Conservation (phyloP, 2,329 filamentous ascomycete genomes). For the Aureobasidium sp. region DNA sequence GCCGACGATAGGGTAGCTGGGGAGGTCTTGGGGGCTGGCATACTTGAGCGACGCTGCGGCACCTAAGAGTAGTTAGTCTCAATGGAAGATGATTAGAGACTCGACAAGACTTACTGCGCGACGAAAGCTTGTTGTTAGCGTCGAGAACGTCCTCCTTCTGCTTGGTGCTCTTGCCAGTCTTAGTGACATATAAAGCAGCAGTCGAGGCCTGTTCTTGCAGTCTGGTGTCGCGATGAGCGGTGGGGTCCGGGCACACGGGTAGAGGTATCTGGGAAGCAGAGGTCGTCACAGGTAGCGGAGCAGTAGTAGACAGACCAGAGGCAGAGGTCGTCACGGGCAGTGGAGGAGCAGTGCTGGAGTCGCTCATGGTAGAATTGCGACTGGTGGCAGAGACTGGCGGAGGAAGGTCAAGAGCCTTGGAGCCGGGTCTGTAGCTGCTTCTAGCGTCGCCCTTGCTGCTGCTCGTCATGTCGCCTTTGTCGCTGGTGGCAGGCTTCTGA, state of each 20-base stretch:
- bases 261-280: neutral
- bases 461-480: neutral
- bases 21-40: slow-evolving; percentile 64
- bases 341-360: neutral
- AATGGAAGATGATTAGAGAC: neutral
- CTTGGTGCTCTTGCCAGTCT: slow-evolving; percentile 28
- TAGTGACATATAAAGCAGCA: slow-evolving; percentile 52
- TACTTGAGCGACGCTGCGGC: slow-evolving; percentile 60
- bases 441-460: neutral
- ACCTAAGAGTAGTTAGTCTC: slow-evolving; percentile 35
- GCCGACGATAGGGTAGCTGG: slow-evolving; percentile 64
- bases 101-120: slow-evolving; percentile 45
- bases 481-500: neutral
- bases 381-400: neutral
- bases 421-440: neutral
- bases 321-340: neutral
- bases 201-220: slow-evolving; percentile 50
- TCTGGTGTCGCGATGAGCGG: slow-evolving; percentile 33
- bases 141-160: slow-evolving; percentile 35
- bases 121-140: slow-evolving; percentile 50
- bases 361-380: neutral
- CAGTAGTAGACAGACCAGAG: neutral
- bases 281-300: neutral
- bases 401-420: neutral
- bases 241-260: slow-evolving; percentile 37